Evolutionary conservation across 305 asterid species (phyloP).

Genomic region (Nicotiana rustica): DNA sequence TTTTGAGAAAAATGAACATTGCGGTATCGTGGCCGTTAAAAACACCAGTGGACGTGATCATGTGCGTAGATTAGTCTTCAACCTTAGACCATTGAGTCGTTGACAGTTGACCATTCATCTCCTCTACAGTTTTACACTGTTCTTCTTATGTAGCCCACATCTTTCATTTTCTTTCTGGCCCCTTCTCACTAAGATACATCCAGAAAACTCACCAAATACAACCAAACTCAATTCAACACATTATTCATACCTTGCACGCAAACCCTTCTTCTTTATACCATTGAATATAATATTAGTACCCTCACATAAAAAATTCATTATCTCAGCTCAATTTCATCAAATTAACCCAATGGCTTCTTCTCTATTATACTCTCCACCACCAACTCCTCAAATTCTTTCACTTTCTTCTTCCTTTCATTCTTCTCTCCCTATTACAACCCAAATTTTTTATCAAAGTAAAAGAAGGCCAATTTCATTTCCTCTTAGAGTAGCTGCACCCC

Average conservation of each 20-base stretch:
- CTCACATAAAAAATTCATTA: not conserved
- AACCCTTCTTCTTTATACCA: slow-evolving; percentile 46
- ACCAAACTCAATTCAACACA: slow-evolving; percentile 9
- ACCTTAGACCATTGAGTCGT: not conserved
- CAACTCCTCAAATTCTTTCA: slow-evolving; percentile 33
- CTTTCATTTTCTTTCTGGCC: not conserved
- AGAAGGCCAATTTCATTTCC: slow-evolving; percentile 45
- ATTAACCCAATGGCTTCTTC: slow-evolving; percentile 29
- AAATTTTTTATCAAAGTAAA: slow-evolving; percentile 21
- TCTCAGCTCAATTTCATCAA: slow-evolving; percentile 6
- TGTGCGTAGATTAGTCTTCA: not conserved
- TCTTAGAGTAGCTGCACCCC: slow-evolving; percentile 68
- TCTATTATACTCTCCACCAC: slow-evolving; percentile 31
- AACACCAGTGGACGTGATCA: too few species aligned
- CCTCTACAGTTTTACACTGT: not conserved
- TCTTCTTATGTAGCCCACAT: not conserved
- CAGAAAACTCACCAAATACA: slow-evolving; percentile 37
- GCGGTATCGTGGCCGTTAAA: too few species aligned
- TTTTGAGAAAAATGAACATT: too few species aligned
- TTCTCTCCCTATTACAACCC: slow-evolving; percentile 33
- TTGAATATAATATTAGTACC: slow-evolving; percentile 17
- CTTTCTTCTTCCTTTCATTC: slow-evolving; percentile 21
- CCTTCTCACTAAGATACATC: slow-evolving; percentile 35
- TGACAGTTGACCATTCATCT: not conserved
- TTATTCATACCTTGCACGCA: slow-evolving; percentile 74